These are phyloP conservation scores for Lipomyces sp. DNA, from an alignment of 805 yeast species.

Conservation along the genomic window DNA sequence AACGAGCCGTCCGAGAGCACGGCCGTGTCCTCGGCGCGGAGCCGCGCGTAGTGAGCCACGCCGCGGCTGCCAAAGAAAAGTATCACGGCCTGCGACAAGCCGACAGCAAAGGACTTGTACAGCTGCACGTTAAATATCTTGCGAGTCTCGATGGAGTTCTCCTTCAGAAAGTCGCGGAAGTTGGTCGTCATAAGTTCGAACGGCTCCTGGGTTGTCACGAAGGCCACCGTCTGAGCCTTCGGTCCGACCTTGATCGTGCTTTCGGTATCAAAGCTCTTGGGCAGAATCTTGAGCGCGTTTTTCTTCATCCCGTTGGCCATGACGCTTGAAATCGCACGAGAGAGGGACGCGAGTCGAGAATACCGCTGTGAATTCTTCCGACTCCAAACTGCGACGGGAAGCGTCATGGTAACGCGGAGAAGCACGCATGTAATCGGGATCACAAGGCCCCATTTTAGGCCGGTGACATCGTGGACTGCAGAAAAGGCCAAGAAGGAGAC, in stretches of 20 bases:
- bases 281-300: conserved; percentile 5
- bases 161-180: conserved; percentile 1
- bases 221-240: neutral
- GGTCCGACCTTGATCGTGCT: neutral
- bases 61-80: conserved; percentile 23
- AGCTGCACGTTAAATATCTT: conserved; percentile 5
- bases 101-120: conserved; percentile 9
- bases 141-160: neutral
- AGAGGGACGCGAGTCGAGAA: neutral
- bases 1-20: conserved; percentile 1
- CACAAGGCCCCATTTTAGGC: conserved; percentile 17
- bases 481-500: conserved; percentile 15
- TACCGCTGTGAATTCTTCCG: conserved; percentile 2
- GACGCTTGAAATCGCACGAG: conserved; percentile 1
- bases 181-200: neutral
- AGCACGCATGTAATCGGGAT: conserved; percentile 22
- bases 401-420: conserved; percentile 15
- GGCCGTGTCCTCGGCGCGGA: conserved; percentile 8
- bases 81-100: conserved; percentile 9
- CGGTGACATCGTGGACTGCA: conserved; percentile 21
- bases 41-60: conserved; percentile 11
- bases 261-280: neutral
- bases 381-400: conserved; percentile 21
- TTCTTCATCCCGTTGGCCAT: neutral
- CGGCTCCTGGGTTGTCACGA: conserved; percentile 7